Percentiles rank a stretch among this genome's conserved stretches.
Conservation (phyloP, 2,329 filamentous ascomycete genomes). For the Colletotrichum euphorbiae region DNA sequence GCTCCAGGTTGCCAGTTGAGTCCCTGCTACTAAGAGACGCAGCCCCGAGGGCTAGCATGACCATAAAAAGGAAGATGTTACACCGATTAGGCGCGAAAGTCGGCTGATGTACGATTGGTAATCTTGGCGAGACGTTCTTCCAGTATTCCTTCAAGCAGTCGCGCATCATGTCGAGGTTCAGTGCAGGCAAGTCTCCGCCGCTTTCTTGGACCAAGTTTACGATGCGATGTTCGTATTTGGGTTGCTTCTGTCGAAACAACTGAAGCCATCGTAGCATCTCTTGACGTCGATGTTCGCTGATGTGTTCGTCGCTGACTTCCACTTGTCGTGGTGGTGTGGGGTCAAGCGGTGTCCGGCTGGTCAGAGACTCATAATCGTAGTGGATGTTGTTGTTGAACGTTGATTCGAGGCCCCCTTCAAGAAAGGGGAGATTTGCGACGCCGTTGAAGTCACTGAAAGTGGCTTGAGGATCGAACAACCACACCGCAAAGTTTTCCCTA, state of each 20-base stretch:
- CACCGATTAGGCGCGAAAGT: slow-evolving; percentile 87
- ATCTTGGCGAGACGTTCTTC: slow-evolving; percentile 84
- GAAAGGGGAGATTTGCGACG: slow-evolving; percentile 58
- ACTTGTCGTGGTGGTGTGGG: slow-evolving; percentile 54
- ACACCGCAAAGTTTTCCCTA: slow-evolving; percentile 61
- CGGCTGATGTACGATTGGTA: slow-evolving; percentile 89
- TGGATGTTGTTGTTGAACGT: slow-evolving; percentile 63
- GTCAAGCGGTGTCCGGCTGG: slow-evolving; percentile 60
- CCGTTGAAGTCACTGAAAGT: slow-evolving; percentile 55
- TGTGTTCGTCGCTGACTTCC: slow-evolving; percentile 56
- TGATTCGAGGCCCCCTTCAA: slow-evolving; percentile 63
- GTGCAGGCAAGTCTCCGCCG: slow-evolving; percentile 56
- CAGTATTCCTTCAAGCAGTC: slow-evolving; percentile 89
- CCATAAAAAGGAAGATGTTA: slow-evolving; percentile 79
- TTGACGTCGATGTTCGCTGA: slow-evolving; percentile 58
- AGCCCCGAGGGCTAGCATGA: slow-evolving; percentile 87
- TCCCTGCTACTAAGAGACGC: slow-evolving; percentile 77
- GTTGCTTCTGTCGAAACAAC: slow-evolving; percentile 57
- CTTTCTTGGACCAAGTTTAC: slow-evolving; percentile 49
- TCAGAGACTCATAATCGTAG: slow-evolving; percentile 63
- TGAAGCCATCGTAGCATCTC: slow-evolving; percentile 59
- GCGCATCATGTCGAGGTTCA: slow-evolving; percentile 85
- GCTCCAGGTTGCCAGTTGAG: slow-evolving; percentile 62
- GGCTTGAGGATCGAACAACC: slow-evolving; percentile 62
- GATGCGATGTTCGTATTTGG: slow-evolving; percentile 49